Evolutionary conservation across 441 rosid genomes (phyloP), one percentile per base, ranked within the genome.

Genomic region (Gossypium schwendimanii): DNA sequence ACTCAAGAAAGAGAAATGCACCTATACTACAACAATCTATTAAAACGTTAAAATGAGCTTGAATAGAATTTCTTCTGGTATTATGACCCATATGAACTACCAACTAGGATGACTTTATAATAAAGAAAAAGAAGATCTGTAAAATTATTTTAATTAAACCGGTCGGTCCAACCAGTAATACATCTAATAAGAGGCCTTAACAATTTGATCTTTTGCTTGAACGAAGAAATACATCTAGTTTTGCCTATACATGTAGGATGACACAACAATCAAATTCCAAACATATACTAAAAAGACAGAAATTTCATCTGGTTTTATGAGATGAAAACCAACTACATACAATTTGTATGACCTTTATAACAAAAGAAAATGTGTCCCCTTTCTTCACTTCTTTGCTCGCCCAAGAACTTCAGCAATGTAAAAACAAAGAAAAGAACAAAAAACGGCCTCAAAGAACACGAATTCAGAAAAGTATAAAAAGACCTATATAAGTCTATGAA

Each of bases 251-350:
- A 63, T 15, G 15, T 6, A 31, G 15, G 33, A 12, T 41, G 53
- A 64, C 33, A 64, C 33, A 24, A 44, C 54, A 21, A 12, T 44
- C 54, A 64, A 36, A 8, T n/a, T 11, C 44, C 53, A 67, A 67
- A 2, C 21, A 7, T 49, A n/a, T 47, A n/a, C 58, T 24, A 66
- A 53, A 62, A 47, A 18, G 18, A 47, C 9, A 45, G 1, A 50
- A 28, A 68, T 26, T 44, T 59, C 45, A 45, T 6, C 31, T 71
- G 57, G 65, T 60, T 58, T 59, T 71, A 60, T 71, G 55, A 55
- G 73, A 70, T 45, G 55, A 45, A 71, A 71, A 71, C 73, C 65
- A 57, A 57, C 41, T 75, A 75, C 75, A 68, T 64, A 64, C 11
- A 47, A 47, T 45, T 24, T 49, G 39, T n/a, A 66, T 6, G 21